These are phyloP conservation scores for Fusarium sulawesiense DNA, from an alignment of 2,329 filamentous ascomycete genomes.

Conservation along the genomic window DNA sequence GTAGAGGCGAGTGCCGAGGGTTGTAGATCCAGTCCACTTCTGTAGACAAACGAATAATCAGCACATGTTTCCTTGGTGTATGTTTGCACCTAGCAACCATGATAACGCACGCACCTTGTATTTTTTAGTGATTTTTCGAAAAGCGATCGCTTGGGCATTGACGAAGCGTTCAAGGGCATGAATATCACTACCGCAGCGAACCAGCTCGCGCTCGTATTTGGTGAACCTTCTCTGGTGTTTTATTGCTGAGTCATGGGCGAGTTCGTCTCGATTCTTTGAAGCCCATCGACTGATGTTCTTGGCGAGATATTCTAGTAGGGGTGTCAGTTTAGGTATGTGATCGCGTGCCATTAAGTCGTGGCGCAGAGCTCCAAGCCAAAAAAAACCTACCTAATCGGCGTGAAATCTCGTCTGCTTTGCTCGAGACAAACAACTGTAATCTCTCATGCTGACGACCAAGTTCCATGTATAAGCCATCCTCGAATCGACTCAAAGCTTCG, in stretches of 20 bases:
- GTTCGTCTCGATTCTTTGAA: slow-evolving; percentile 49
- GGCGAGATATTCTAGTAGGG: slow-evolving; percentile 59
- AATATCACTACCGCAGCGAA: slow-evolving; percentile 76
- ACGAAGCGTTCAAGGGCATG: slow-evolving; percentile 77
- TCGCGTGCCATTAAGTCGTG: slow-evolving; percentile 25
- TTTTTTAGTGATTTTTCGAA: slow-evolving; percentile 87
- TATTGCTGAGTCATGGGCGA: slow-evolving; percentile 50
- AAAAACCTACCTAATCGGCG: slow-evolving; percentile 70
- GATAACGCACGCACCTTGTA: slow-evolving; percentile 63
- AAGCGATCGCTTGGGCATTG: slow-evolving; percentile 78
- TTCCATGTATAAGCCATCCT: slow-evolving; percentile 76
- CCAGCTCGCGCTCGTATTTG: slow-evolving; percentile 64
- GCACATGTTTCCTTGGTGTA: neutral
- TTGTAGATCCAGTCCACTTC: slow-evolving; percentile 84
- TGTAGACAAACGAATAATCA: slow-evolving; percentile 45
- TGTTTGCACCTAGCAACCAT: neutral
- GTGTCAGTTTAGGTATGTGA: slow-evolving; percentile 42
- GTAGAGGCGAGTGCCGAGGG: slow-evolving; percentile 73
- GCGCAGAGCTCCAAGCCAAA: slow-evolving; percentile 5
- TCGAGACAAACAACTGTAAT: slow-evolving; percentile 80
- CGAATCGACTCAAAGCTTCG: slow-evolving; percentile 69
- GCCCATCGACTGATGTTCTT: slow-evolving; percentile 61
- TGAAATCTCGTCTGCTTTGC: slow-evolving; percentile 82
- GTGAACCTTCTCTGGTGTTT: slow-evolving; percentile 64
- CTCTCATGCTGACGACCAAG: slow-evolving; percentile 81